A percentile compares a stretch with the other conserved stretches of the same genome.
Evolutionary conservation across 2,329 filamentous ascomycete genomes (phyloP).

Genomic region (Aureobasidium subglaciale): DNA sequence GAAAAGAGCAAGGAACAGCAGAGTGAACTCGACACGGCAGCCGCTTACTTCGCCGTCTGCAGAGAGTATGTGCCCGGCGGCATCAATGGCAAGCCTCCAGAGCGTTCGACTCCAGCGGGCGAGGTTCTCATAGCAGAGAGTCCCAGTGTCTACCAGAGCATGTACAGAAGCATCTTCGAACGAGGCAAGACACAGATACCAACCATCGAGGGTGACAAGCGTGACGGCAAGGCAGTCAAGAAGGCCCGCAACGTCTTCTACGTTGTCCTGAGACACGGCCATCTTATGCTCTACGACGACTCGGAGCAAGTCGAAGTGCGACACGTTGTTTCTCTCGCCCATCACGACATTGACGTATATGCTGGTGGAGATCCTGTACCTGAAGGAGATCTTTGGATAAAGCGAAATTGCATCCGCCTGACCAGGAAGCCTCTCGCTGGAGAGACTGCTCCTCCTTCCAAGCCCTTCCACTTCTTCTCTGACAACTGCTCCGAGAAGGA

Average conservation of each 20-base stretch:
- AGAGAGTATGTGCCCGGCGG: constrained; percentile 87
- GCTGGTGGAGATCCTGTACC: constrained; percentile 62
- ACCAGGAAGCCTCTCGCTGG: constrained; percentile 54
- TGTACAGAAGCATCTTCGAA: constrained; percentile 95
- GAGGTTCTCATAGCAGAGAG: constrained; percentile 62
- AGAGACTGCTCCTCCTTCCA: constrained; percentile 54
- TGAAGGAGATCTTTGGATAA: constrained; percentile 93
- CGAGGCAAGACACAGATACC: constrained; percentile 54
- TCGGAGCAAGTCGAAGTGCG: constrained; percentile 91
- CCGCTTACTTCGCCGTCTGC: constrained; percentile 92
- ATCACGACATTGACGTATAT: constrained; percentile 80
- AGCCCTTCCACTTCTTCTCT: constrained; percentile 89
- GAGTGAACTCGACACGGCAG: constrained; percentile 69
- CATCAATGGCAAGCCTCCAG: constrained; percentile 86
- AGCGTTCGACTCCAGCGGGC: constrained; percentile 73
- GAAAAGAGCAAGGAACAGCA: constrained; percentile 52
- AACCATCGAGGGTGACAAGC: constrained; percentile 47
- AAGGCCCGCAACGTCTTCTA: constrained; percentile 84
- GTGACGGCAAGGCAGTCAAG: constrained; percentile 42
- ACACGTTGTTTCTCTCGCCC: constrained; percentile 86
- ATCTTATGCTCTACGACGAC: constrained; percentile 96
- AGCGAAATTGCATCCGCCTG: constrained; percentile 80
- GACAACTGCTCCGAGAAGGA: constrained; percentile 96
- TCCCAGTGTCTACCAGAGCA: constrained; percentile 93
- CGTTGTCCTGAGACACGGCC: constrained; percentile 82